Evolutionary conservation across 2,329 filamentous ascomycete genomes (phyloP).

Genomic region (Pseudogymnoascus sp.): DNA sequence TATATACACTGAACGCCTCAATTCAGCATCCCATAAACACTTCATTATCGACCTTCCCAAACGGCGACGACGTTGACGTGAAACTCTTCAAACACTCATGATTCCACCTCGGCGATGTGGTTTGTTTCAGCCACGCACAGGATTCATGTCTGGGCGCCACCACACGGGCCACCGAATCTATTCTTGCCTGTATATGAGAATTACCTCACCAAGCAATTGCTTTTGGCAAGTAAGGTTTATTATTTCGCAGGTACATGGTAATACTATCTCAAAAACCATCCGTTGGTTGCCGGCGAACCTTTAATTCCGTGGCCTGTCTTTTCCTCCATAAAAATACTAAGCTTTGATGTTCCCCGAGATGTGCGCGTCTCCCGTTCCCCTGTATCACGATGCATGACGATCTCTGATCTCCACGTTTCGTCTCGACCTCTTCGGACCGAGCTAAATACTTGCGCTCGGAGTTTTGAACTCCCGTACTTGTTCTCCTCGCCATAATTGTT

Average conservation of each 20-base stretch:
- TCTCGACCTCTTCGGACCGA: neutral
- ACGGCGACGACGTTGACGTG: neutral
- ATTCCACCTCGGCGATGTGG: neutral
- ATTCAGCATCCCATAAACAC: neutral
- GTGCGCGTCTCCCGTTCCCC: neutral
- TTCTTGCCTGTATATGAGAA: neutral
- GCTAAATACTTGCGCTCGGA: neutral
- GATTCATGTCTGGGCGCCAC: neutral
- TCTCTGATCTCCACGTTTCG: neutral
- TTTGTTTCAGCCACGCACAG: conserved; percentile 3
- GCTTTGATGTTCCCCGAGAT: neutral
- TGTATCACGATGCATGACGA: neutral
- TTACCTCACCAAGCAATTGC: neutral
- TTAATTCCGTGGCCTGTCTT: neutral
- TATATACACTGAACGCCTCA: neutral
- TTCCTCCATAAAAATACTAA: neutral
- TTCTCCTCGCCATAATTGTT: neutral
- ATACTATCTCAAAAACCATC: neutral
- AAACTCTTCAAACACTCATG: neutral
- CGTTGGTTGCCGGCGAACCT: neutral
- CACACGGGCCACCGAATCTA: neutral
- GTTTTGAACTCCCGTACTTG: neutral
- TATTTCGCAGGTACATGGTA: neutral
- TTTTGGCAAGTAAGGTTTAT: neutral
- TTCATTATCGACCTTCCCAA: neutral